phyloP scores from a whole-genome alignment of 2,329 filamentous ascomycete species.

The Verticillium dahliae region DNA sequence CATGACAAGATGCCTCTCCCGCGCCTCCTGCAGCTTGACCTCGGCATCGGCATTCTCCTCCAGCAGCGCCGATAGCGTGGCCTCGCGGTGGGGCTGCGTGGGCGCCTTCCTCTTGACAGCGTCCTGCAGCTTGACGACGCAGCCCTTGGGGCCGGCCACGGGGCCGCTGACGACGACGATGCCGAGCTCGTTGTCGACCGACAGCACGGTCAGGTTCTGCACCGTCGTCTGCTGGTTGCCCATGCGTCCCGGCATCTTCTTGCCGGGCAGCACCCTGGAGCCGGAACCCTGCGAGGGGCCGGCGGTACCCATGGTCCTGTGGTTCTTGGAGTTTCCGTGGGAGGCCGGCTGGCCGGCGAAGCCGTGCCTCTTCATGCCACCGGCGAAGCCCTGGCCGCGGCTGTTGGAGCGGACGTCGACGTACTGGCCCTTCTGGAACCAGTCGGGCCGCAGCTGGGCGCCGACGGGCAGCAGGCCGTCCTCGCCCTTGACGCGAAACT shows the following conservation, averaged over 20 bases:
- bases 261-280: constrained; percentile 87
- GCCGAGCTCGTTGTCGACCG: constrained; percentile 80
- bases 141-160: constrained; percentile 83
- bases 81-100: constrained; percentile 40
- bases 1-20: constrained; percentile 44
- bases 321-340: constrained; percentile 92
- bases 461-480: constrained; percentile 72
- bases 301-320: constrained; percentile 84
- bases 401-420: constrained; percentile 77
- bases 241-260: constrained; percentile 98
- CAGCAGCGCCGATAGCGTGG: constrained; percentile 33
- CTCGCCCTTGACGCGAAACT: constrained; percentile 77
- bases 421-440: constrained; percentile 86
- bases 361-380: constrained; percentile 96
- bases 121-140: constrained; percentile 80
- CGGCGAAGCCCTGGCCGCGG: constrained; percentile 87
- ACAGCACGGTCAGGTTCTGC: constrained; percentile 84
- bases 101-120: constrained; percentile 73
- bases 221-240: constrained; percentile 81
- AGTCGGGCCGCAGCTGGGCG: constrained; percentile 70
- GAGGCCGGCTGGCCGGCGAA: constrained; percentile 83
- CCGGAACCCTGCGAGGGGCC: constrained; percentile 89
- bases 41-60: constrained; percentile 42
- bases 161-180: constrained; percentile 82
- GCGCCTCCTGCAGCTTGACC: constrained; percentile 38